Evolutionary conservation across 1,284 basidiomycete species (phyloP), one percentile per base, ranked within the genome.

Genomic region (Pisolithus thermaeus): DNA sequence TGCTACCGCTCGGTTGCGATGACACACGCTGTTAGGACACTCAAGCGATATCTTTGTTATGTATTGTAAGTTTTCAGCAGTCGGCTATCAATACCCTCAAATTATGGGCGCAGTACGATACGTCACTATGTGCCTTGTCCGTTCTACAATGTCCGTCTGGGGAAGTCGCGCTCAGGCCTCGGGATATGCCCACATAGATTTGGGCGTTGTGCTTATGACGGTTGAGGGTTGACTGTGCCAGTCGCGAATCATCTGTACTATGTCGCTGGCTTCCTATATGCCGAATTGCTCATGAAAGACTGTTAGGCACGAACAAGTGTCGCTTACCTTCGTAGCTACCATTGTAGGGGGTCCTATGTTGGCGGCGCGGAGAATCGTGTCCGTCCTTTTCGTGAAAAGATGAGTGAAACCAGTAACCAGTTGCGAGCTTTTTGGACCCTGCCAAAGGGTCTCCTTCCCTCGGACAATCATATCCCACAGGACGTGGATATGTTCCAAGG

Each of bases 401-500:
- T 16, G 11, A 4, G 27, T 42, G 32, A 55, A 55, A 12, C 46
- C 43, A 7, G 37, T 36, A 27, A 35, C 23, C 41, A 48, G 20
- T 18, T 37, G 27, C 25, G 45, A n/a, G 32, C 47, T 53, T 32
- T 43, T 38, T 23, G 41, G 42, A 18, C 37, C 22, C 8, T 55
- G 52, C 53, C 52, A 55, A 18, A 46, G 48, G 7, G 11, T 37
- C n/a, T 23, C 43, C 32, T 46, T 53, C 1, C 41, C 53, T 7
- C 47, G 28, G n/a, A 36, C 22, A 7, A 53, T 16, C 42, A 55
- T 45, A 7, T 47, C 36, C 42, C 49, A 60, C 12, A 64, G 55
- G 3, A 62, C 64, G 20, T 61, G 58, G 8, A 70, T 53, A 49
- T 72, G 64, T 55, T 72, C 67, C 14, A 68, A 51, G 5, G 61